Conservation (phyloP, 805 yeast genomes). For the Kluyveromyces dobzhanskii region DNA sequence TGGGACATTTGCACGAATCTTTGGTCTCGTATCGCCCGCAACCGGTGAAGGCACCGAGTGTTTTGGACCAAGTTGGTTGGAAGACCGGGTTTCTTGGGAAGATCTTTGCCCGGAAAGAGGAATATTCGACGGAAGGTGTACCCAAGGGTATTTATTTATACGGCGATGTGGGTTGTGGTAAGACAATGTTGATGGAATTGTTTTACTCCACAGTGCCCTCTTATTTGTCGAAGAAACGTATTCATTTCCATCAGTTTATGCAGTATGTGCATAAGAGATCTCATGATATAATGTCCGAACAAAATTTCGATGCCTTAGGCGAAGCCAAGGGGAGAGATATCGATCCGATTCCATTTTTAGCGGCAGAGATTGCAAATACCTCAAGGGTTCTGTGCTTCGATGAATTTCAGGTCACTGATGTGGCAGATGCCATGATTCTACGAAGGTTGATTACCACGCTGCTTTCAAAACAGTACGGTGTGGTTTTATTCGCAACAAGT, state of each 20-base stretch:
- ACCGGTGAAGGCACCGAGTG: constrained; percentile 42
- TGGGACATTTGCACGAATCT: constrained; percentile 51
- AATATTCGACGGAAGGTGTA: constrained; percentile 28
- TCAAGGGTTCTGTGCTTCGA: constrained; percentile 86
- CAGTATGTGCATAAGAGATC: constrained; percentile 83
- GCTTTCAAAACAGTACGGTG: constrained; percentile 70
- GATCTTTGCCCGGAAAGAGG: constrained; percentile 22
- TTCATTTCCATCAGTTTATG: constrained; percentile 97
- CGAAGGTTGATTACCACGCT: constrained; percentile 63
- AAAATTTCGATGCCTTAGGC: constrained; percentile 35
- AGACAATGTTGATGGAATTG: constrained; percentile 96
- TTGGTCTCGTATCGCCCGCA: constrained; percentile 57
- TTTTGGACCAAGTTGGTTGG: constrained; percentile 34
- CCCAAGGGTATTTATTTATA: constrained; percentile 86
- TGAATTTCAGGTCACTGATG: constrained; percentile 97
- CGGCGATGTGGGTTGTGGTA: constrained; percentile 98
- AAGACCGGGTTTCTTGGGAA: constrained; percentile 36
- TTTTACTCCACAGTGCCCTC: constrained; percentile 78
- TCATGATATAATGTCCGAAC: constrained; percentile 60
- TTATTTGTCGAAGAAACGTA: constrained; percentile 66
- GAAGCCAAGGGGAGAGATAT: constrained; percentile 40
- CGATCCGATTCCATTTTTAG: constrained; percentile 77
- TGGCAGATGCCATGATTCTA: constrained; percentile 95
- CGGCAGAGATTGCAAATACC: constrained; percentile 69
- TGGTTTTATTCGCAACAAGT: constrained; percentile 85